Base-by-base conservation (phyloP, 805 yeast genomes). In the Saccharomycopsis olivae region DNA sequence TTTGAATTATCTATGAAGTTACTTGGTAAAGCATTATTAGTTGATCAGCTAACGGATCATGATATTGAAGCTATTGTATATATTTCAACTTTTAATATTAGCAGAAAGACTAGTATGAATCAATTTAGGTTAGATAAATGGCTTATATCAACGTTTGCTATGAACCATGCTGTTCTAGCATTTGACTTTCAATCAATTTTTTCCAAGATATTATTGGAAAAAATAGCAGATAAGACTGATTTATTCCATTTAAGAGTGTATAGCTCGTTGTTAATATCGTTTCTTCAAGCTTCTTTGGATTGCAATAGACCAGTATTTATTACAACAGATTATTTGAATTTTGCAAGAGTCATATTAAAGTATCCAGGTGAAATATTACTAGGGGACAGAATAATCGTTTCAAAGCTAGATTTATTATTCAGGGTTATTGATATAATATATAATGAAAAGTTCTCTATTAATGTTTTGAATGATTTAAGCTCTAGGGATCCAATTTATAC, bases 1-100 rank as follows among this genome's bases (percentile, higher is more conserved):
- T 69, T 70, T 45, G 59, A 64, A 40, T 51, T 72, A n/a, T 71
- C 75, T 0, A 67, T 69, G 33, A 59, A 66, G 27, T 54, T 73
- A n/a, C 48, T 72, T 8, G 69, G 75, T 1, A 62, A 65, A 38
- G 69, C 75, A 1, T 50, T 68, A 19, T 64, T 68, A 50, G 66
- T 73, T 3, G 69, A 65, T 32, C 71, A 71, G n/a, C 53, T 74
- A 23, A 69, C 69, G 3, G 78, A 71, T 47, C 76, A 71, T 53
- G 81, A 75, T 49, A 65, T 73, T 27, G 82, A 75, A 50, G 79
- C 78, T 0, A 64, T 75, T 6, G 49, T 74, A 20, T 75, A 75
- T 49, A 62, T 75, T 38, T 64, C 74, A 16, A 54, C 70, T 52
- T 75, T 71, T 51, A 70, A 71, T 47, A 65, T 72, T 34, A 69